A percentile compares a stretch with the other conserved stretches of the same genome.
Conservation (phyloP, 2,329 filamentous ascomycete species). For the Aureobasidium sp. region DNA sequence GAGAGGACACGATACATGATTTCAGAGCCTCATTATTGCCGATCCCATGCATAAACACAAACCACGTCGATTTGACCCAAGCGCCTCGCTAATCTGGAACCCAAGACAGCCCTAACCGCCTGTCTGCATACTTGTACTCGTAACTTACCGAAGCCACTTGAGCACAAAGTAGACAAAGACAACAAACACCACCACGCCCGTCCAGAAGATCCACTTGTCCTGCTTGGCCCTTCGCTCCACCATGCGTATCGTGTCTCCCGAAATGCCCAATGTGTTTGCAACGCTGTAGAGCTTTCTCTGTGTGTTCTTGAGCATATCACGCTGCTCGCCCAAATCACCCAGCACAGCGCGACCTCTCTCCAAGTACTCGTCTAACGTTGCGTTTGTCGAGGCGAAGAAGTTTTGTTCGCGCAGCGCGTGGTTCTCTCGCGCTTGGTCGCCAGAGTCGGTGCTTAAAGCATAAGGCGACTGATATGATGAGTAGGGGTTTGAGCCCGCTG, state of each 20-base stretch:
- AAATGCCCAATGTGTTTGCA: conserved; percentile 86
- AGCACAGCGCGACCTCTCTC: conserved; percentile 85
- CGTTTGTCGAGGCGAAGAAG: conserved; percentile 76
- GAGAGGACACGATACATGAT: neutral
- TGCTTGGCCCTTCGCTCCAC: conserved; percentile 84
- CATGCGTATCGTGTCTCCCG: conserved; percentile 94
- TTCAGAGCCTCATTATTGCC: neutral
- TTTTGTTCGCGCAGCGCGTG: conserved; percentile 84
- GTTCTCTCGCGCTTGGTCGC: conserved; percentile 48
- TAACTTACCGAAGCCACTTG: conserved; percentile 63
- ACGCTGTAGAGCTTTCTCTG: conserved; percentile 87
- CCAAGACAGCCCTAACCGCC: neutral
- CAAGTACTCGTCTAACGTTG: conserved; percentile 86
- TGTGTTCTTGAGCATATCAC: conserved; percentile 90
- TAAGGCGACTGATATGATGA: conserved; percentile 28
- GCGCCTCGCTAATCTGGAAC: conserved; percentile 3
- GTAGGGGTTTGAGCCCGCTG: conserved; percentile 32
- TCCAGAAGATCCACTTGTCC: conserved; percentile 98
- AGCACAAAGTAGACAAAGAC: conserved; percentile 86
- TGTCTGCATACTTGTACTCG: too few relatives aligned
- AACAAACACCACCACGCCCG: conserved; percentile 77
- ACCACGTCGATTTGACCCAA: neutral
- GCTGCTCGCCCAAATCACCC: conserved; percentile 78
- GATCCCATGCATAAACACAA: neutral
- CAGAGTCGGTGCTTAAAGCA: conserved; percentile 19